Conservation (phyloP, 176 grass and related monocot species). For the Paspalum vaginatum region DNA sequence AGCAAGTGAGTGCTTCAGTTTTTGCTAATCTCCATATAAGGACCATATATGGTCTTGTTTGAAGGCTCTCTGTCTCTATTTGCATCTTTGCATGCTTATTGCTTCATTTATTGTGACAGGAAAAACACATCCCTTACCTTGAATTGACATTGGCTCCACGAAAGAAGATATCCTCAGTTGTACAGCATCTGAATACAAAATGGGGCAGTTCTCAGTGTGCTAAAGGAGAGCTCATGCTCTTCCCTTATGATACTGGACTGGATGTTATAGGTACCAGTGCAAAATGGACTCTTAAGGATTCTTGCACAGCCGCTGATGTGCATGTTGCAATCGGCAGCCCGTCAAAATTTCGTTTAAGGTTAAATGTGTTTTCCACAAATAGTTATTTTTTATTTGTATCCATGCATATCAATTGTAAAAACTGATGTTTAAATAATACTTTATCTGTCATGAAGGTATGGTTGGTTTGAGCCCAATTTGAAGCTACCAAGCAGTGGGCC, state of each 20-base stretch:
- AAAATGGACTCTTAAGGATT: slow-evolving; percentile 81
- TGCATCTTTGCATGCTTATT: slow-evolving; percentile 17
- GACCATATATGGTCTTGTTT: slow-evolving; percentile 2
- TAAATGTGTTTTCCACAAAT: slow-evolving; percentile 16
- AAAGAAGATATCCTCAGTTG: slow-evolving; percentile 96
- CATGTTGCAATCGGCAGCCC: slow-evolving; percentile 70
- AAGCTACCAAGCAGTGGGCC: slow-evolving; percentile 28
- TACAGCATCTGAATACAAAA: slow-evolving; percentile 89
- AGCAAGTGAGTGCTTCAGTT: slow-evolving; percentile 60
- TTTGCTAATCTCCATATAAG: slow-evolving; percentile 17
- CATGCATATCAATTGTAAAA: neutral
- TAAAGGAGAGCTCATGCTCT: slow-evolving; percentile 71
- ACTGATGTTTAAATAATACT: neutral
- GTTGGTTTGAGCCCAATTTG: slow-evolving; percentile 67
- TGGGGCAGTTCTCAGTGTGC: slow-evolving; percentile 65
- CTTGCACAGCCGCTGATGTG: slow-evolving; percentile 76
- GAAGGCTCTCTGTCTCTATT: slow-evolving; percentile 22
- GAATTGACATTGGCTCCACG: slow-evolving; percentile 81
- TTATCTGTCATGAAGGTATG: slow-evolving; percentile 66
- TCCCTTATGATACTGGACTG: slow-evolving; percentile 62
- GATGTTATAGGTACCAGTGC: slow-evolving; percentile 49
- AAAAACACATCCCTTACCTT: slow-evolving; percentile 80
- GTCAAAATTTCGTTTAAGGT: slow-evolving; percentile 87
- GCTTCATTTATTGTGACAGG: slow-evolving; percentile 53
- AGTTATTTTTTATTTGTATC: slow-evolving; percentile 6